Base-by-base conservation (phyloP, 148 eudicot species). In the Vaccinium macrocarpon region DNA sequence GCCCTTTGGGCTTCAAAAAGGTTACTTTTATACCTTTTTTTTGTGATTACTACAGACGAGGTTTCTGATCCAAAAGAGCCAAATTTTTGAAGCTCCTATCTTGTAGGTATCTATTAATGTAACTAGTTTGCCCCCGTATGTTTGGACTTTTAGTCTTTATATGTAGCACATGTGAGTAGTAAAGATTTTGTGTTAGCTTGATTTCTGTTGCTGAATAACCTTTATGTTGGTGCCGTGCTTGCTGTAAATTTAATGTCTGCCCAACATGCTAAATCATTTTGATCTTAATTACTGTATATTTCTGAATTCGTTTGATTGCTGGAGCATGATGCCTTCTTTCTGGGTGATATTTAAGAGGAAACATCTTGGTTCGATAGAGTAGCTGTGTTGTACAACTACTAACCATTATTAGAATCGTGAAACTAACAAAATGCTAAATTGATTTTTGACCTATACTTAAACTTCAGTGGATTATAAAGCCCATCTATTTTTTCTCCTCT, bases 121-220 rank as follows among this genome's bases (percentile, higher is more conserved):
- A 70, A 70, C 75, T 32, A 27, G 46, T 70, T 32, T 70, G 18
- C 42, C 42, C 42, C 46, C 32, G 8, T 70, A 70, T 29, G 32
- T 70, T 70, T 32, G 46, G 48, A 8, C 75, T 70, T 32, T 14
- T 32, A 25, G 12, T 64, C 71, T 64, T 9, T 70, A 27, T 68
- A 32, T 70, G 46, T 29, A 46, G 49, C 76, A 35, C 76, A 72
- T 42, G n/a, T 38, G 38, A n/a, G 38, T 72, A 18, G 4, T 16
- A 72, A 57, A 32, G 76, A 72, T 35, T 72, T 32, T 38, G 76
- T 72, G 49, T 35, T 72, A 14, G 49, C 76, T 72, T 35, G 76
- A 38, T 50, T 32, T 16, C 4, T 2, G 49, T 72, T 72, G 46
- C 21, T 72, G 76, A 72, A 72, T 72, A 72, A 72, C 76, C 75